Base-by-base conservation (phyloP, 1,284 basidiomycete genomes). In the Xerocomus nothofagi region DNA sequence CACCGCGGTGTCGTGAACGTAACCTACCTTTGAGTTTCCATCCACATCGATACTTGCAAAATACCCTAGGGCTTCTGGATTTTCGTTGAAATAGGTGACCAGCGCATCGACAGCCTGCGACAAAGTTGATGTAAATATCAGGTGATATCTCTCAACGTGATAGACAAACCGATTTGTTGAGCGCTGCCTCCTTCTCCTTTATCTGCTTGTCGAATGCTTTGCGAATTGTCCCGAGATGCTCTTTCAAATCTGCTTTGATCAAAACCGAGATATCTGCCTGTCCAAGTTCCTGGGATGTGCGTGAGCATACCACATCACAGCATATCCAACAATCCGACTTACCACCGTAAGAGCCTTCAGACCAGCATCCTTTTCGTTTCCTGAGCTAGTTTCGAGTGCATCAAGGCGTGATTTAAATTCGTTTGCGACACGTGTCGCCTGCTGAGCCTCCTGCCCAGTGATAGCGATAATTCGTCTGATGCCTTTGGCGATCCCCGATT, bases 401-500 rank as follows among this genome's bases (percentile, higher is more conserved):
- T 83, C 81, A 38, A 98, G 79, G 53, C 79, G 80, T 5, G 76
- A 72, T 51, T 80, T 77, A 37, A 93, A 78, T 18, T 79, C 77
- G 54, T 82, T 78, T 1, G 91, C 93, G 37, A 80, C 68, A 27
- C 88, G 83, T 7, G 81, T 85, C 4, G 90, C 93, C 31, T 88
- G 85, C 21, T 86, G 80, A 0, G 96, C 96, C 68, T 98, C 94
- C 60, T 94, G 84, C 15, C 96, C 96, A 1, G 97, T 98, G 32
- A 99, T 87, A 17, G 94, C 96, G 38, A 91, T 87, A 50, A 99
- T 87, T 45, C 96, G 86, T 50, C 97, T 88, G 59, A 98, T 96
- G 36, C 96, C 96, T 76, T 98, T 99, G 26, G 96, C 97, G 59
- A 99, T 99, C 40, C 95, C 95, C 7, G 90, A 90, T 71, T 99